Percentiles rank a stretch among this genome's conserved stretches.
These are phyloP conservation scores for Talaromyces borbonicus DNA, from an alignment of 495 filamentous ascomycete genomes.

Conservation along the genomic window DNA sequence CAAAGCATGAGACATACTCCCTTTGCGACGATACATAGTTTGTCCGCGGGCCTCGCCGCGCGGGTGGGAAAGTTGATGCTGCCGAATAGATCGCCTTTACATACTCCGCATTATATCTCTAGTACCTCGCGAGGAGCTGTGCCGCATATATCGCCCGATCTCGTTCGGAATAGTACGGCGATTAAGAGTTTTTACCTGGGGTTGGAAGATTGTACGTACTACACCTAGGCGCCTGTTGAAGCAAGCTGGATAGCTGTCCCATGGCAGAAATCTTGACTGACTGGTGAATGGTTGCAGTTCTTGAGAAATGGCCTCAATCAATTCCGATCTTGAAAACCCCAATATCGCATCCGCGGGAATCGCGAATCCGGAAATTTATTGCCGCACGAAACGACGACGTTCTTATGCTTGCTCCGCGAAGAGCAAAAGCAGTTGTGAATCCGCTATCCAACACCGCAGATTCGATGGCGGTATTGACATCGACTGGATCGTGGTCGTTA, in stretches of 20 bases:
- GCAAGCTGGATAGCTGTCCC: no score
- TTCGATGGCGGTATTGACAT: conserved; percentile 68
- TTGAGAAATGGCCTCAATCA: conserved; percentile 55
- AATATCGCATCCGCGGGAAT: conserved; percentile 29
- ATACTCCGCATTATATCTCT: conserved; percentile 75
- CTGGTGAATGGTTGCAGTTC: no score
- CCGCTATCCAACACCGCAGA: conserved; percentile 63
- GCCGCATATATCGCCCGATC: conserved; percentile 84
- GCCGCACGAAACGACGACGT: conserved; percentile 41
- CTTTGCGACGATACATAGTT: conserved; percentile 3
- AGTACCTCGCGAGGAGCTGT: conserved; percentile 72
- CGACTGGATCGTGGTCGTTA: conserved; percentile 68
- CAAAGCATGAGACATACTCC: conserved; percentile 3
- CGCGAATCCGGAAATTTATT: conserved; percentile 65
- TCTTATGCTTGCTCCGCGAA: conserved; percentile 70
- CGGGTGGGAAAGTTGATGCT: conserved; percentile 57
- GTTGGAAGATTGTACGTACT: conserved; percentile 81
- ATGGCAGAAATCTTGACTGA: no score
- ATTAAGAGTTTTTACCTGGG: conserved; percentile 67
- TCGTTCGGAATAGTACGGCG: conserved; percentile 52
- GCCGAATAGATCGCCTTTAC: conserved; percentile 46
- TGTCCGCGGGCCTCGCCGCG: conserved; percentile 24
- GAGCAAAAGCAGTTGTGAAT: conserved; percentile 63
- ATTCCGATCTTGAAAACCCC: conserved; percentile 38
- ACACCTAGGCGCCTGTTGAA: no score